Evolutionary conservation across 768 basidiomycete genomes (phyloP).

Genomic region (Lyophyllum semitale): DNA sequence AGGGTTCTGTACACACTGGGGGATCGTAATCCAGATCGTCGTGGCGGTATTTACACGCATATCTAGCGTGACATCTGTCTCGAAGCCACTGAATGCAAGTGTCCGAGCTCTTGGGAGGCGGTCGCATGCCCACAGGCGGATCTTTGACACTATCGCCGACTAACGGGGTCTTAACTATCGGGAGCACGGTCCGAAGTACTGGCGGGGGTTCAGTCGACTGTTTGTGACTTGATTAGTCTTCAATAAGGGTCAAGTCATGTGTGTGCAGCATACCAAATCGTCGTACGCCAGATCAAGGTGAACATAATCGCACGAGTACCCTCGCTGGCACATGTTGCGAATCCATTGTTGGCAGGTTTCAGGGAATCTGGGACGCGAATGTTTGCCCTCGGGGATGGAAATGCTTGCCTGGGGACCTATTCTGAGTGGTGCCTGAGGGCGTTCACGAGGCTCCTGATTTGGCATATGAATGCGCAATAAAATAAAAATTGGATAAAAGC

Average conservation of each 20-base stretch:
- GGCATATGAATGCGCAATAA: background rate
- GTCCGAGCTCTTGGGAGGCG: constrained; percentile 12
- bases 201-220: background rate
- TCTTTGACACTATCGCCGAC: constrained; percentile 4
- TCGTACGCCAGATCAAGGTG: constrained; percentile 28
- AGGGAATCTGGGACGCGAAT: constrained; percentile 17
- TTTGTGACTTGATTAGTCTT: background rate
- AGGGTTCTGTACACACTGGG: constrained; percentile 19
- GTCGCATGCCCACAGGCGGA: constrained; percentile 20
- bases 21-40: constrained; percentile 32
- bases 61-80: constrained; percentile 25
- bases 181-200: background rate
- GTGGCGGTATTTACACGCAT: constrained; percentile 30
- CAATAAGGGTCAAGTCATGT: background rate
- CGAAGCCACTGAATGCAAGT: constrained; percentile 29
- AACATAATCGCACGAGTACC: constrained; percentile 24
- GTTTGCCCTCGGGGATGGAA: constrained; percentile 4
- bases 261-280: constrained; percentile 10
- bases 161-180: background rate
- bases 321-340: constrained; percentile 23
- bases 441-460: background rate
- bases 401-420: background rate
- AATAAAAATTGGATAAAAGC: background rate
- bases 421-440: background rate
- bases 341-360: constrained; percentile 34